Evolutionary conservation across 2,329 filamentous ascomycete species (phyloP).

Genomic region (Sporothrix brasiliensis): DNA sequence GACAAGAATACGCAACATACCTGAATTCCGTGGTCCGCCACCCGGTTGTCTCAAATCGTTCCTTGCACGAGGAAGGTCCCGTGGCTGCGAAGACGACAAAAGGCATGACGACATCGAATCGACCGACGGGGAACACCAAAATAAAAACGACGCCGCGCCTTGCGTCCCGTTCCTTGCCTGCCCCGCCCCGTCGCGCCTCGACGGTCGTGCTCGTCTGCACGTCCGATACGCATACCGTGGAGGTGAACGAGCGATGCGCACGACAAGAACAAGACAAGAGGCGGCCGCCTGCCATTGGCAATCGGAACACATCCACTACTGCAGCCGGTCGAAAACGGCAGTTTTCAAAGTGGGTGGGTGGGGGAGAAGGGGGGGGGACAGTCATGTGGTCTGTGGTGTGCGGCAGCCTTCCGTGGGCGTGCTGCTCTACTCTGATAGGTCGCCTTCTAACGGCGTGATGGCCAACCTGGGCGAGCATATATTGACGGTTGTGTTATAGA

Average conservation of each 20-base stretch:
- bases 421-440: not conserved
- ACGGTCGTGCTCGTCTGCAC: not conserved
- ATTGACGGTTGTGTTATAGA: no score
- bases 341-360: no score
- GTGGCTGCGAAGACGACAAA: no score
- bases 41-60: no score
- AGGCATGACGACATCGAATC: not conserved
- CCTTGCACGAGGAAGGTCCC: no score
- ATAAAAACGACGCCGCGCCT: not conserved
- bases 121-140: not conserved
- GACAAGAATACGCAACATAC: not conserved
- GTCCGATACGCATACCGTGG: no score
- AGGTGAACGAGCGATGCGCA: no score
- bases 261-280: not conserved
- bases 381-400: conserved; percentile 10
- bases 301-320: not conserved
- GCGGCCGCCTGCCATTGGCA: not conserved
- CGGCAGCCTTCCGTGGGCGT: not conserved
- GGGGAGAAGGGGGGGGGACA: not conserved
- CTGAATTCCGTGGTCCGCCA: no score
- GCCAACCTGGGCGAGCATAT: no score
- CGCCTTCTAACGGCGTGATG: not conserved
- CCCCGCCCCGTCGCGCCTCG: no score
- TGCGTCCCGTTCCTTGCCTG: not conserved
- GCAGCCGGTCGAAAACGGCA: not conserved